phyloP scores from a whole-genome alignment of 2,329 filamentous ascomycete genomes.

The Lanzia echinophila region DNA sequence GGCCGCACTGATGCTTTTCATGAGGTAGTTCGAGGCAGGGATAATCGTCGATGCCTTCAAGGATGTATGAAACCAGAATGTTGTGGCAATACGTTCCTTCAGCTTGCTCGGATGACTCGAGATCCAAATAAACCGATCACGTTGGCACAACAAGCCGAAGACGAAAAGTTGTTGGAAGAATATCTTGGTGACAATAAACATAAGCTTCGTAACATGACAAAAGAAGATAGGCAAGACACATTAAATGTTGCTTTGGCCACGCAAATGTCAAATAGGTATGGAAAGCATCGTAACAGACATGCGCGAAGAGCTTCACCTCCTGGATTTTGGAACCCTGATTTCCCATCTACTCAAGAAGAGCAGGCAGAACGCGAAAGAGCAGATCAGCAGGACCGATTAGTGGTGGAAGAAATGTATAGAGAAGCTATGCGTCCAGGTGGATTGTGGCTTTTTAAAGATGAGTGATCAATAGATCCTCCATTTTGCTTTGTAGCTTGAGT shows the following conservation, averaged over 20 bases:
- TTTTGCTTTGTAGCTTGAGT: background rate
- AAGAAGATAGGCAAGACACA: constrained; percentile 55
- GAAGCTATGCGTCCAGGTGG: constrained; percentile 77
- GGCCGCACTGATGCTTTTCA: constrained; percentile 53
- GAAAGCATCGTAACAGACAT: constrained; percentile 71
- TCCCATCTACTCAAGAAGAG: constrained; percentile 80
- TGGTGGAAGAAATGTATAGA: constrained; percentile 65
- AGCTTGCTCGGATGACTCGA: constrained; percentile 22
- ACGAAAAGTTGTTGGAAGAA: constrained; percentile 46
- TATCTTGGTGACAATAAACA: constrained; percentile 50
- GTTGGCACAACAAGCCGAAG: constrained; percentile 32
- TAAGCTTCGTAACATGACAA: constrained; percentile 52
- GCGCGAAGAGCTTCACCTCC: constrained; percentile 68
- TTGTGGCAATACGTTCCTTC: constrained; percentile 38
- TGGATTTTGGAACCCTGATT: constrained; percentile 86
- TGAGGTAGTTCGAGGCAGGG: constrained; percentile 52
- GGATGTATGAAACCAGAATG: constrained; percentile 54
- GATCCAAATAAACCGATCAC: constrained; percentile 17
- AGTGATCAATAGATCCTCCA: constrained; percentile 33
- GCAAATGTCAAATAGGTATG: constrained; percentile 66
- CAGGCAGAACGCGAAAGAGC: constrained; percentile 59
- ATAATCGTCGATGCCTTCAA: constrained; percentile 51
- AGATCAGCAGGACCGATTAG: constrained; percentile 52
- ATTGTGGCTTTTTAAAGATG: constrained; percentile 76
- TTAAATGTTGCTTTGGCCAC: constrained; percentile 71